Conservation (phyloP, 1,139 yeast species). For the Debaryomyces sp. region DNA sequence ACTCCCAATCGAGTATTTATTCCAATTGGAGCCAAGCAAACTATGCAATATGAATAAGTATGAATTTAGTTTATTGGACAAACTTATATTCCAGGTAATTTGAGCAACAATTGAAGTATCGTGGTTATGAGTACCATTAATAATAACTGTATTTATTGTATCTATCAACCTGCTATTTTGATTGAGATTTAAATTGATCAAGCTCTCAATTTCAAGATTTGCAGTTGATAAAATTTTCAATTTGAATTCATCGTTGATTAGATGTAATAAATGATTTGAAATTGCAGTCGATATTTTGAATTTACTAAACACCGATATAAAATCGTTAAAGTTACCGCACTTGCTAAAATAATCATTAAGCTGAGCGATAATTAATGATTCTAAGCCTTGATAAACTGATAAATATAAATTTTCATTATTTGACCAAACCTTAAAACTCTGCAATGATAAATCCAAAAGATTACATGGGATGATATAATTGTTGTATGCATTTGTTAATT, state of each 20-base stretch:
- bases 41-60: conserved; percentile 22
- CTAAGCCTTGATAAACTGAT: conserved; percentile 24
- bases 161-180: not conserved
- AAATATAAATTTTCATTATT: conserved; percentile 33
- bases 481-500: conserved; percentile 35
- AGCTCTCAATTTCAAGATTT: conserved; percentile 27
- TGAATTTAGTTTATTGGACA: conserved; percentile 24
- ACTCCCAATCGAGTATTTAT: conserved; percentile 70
- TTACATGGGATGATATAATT: conserved; percentile 29
- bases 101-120: conserved; percentile 11
- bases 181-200: conserved; percentile 13
- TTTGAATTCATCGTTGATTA: conserved; percentile 41
- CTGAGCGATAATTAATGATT: conserved; percentile 23
- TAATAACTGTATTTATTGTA: not conserved
- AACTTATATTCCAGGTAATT: conserved; percentile 25
- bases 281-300: conserved; percentile 20
- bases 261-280: conserved; percentile 22
- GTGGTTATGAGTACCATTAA: not conserved
- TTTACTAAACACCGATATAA: conserved; percentile 28
- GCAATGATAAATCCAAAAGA: conserved; percentile 37
- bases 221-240: conserved; percentile 35
- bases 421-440: conserved; percentile 36
- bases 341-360: conserved; percentile 29
- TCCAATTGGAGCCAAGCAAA: conserved; percentile 76
- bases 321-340: conserved; percentile 34